Evolutionary conservation across 2,329 filamentous ascomycete genomes (phyloP), one percentile per base, ranked within the genome.

Genomic region (Immersiporthe knoxdaviesiana): DNA sequence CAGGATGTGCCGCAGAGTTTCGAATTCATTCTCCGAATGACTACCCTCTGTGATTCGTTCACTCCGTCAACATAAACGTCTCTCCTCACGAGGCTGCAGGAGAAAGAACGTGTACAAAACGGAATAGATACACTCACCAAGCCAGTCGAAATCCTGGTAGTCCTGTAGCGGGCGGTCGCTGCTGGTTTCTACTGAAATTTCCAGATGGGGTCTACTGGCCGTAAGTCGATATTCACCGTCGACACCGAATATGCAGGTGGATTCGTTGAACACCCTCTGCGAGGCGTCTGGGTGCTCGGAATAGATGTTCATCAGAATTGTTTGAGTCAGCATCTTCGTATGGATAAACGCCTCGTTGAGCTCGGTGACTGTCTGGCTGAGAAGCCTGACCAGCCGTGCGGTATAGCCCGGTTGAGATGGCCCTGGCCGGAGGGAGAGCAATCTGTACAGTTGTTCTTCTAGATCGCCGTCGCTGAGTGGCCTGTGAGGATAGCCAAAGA

Each of bases 401-500:
- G 58, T 60, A 18, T 39, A 24, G 3, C 30, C 58, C 39, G 10
- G 27, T 35, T 12, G 18, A 30, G 30, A 37, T 21, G 18, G 3
- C 11, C 21, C 63, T 27, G 16, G 4, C 16, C 30, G 30, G 24
- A 58, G 63, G 14, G 21, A 24, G 10, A 63, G 8, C 21, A 63
- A 35, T 24, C 27, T 63, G 7, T 47, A 47, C 21, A 44, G 39
- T 6, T 39, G 30, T 8, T 58, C 63, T 44, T 65, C 50, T 8
- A 65, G 63, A 21, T 65, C 32, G 4, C 32, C 27, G 47, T 7
- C 27, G n/a, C 10, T 58, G 30, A 10, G 35, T 7, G 32, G 7
- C n/a, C 50, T 56, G 37, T 65, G 63, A 14, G 63, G 63, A 21
- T 56, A 65, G 6, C 63, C 63, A 14, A 65, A 65, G 35, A 65